Base-by-base conservation (phyloP, 345 rosid species). In the Eucalyptus grandis region DNA sequence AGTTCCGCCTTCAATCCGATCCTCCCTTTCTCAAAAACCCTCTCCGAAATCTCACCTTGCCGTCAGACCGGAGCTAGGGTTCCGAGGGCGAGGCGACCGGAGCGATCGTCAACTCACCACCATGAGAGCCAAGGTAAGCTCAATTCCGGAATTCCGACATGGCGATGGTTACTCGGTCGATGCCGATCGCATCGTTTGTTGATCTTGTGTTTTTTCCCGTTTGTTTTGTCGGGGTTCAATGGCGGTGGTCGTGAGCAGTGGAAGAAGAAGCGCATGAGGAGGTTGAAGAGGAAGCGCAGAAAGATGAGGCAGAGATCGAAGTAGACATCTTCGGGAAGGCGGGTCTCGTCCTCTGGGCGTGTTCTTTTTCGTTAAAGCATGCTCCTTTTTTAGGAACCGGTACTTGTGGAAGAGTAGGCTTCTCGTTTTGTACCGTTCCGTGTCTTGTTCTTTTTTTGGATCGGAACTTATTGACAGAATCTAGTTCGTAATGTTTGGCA, bases 201-300 rank as follows among this genome's bases (percentile, higher is more conserved):
- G 44, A 9, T 89, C 58, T 85, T 44, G 58, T 21, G 62, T 60
- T 58, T 30, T 24, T 24, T 46, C 17, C 6, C 15, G 21, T 44
- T 49, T 14, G 87, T 54, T 21, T 21, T 46, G 77, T 91, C 58
- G 86, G 86, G 58, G 37, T 88, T 40, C 89, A 11, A 80, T 26
- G 60, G 65, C 40, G 50, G 37, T 54, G 49, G 40, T 56, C 5
- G 87, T 49, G 87, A 46, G 58, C 93, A 97, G 99, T 97, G 99
- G 99, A 97, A 97, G 99, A 97, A 97, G 99, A 97, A 96, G 99
- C 99, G 99, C 86, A 97, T 97, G 99, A 97, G 99, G 92, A 96
- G 99, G 92, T 86, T 97, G 92, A 97, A 97, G 99, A 96, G 99
- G 97, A 97, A 97, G 99, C 96, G 98, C 94, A 90, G 99, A 95